Base-by-base conservation (phyloP, 306 rosid genomes). In the Delonix regia region DNA sequence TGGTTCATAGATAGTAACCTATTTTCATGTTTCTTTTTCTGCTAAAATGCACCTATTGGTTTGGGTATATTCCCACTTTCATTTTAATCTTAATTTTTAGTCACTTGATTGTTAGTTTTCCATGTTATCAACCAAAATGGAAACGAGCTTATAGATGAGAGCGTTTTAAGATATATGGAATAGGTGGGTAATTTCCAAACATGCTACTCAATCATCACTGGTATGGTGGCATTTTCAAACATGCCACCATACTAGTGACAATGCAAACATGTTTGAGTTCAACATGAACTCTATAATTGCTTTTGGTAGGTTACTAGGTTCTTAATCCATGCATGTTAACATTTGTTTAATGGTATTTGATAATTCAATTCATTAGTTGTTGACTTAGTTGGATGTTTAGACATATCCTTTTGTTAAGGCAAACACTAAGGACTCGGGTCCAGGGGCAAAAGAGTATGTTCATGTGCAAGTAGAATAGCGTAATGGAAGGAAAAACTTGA, bases 1-100 rank as follows among this genome's bases (percentile, higher is more conserved):
- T 95, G 99, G 99, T 93, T 91, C 93, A 95, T 95, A 98, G 98
- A 89, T 87, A 98, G 99, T 95, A 80, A 78, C 87, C 47, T 71
- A 14, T 63, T 71, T 22, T 38, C 36, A 12, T 19, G 12, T 64
- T 11, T 45, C 4, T 39, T n/a, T 6, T 3, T 61, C 14, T 14
- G 67, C 71, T 27, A 41, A 53, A 34, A n/a, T 39, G 14, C 30
- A 27, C 47, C 28, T 1, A 11, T 30, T 65, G 25, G 28, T 34
- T 2, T 18, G 47, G 27, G 15, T 27, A 4, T 14, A 16, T 64
- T 64, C 69, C 56, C 3, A 11, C 14, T 67, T 21, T 6, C 22
- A 55, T 24, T 68, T 45, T 10, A n/a, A 70, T 5, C 9, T 72
- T 83, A 74, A 80, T 10, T n/a, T 28, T 45, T 81, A 36, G 41